phyloP scores from a whole-genome alignment of 1,284 basidiomycete genomes.

The Farysia itapuensis region DNA sequence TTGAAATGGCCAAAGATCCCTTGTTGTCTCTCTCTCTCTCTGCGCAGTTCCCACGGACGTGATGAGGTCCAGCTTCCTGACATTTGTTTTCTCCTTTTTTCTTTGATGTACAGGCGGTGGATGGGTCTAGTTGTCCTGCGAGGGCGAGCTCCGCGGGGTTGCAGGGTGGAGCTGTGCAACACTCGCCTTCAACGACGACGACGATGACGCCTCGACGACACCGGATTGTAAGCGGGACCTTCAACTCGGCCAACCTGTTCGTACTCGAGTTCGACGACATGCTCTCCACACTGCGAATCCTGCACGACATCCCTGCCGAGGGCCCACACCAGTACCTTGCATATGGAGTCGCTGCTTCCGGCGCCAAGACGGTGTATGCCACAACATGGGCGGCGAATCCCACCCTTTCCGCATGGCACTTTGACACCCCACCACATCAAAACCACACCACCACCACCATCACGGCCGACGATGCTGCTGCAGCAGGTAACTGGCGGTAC shows the following conservation, averaged over 20 bases:
- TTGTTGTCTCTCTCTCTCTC: too few relatives aligned
- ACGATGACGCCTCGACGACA: slow-evolving; percentile 5
- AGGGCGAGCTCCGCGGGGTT: too few relatives aligned
- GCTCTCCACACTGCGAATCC: slow-evolving; percentile 11
- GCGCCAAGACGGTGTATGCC: slow-evolving; percentile 34
- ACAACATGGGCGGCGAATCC: slow-evolving; percentile 43
- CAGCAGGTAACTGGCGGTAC: neutral
- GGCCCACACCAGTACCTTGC: slow-evolving; percentile 50
- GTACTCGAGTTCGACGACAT: slow-evolving; percentile 41
- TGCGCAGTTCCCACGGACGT: too few relatives aligned
- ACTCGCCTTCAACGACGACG: too few relatives aligned
- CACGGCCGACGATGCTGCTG: slow-evolving; percentile 8
- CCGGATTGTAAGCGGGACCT: slow-evolving; percentile 45
- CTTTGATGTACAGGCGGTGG: too few relatives aligned
- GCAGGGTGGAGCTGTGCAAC: too few relatives aligned
- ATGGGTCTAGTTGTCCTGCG: too few relatives aligned
- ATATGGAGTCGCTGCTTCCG: slow-evolving; percentile 4
- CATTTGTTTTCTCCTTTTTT: too few relatives aligned
- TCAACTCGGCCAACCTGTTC: slow-evolving; percentile 43
- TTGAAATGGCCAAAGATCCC: too few relatives aligned
- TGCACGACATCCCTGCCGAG: slow-evolving; percentile 8
- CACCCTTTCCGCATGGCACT: slow-evolving; percentile 38
- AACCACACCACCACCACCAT: slow-evolving; percentile 2
- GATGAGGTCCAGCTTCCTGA: too few relatives aligned
- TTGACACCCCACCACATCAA: slow-evolving; percentile 1